phyloP scores from a whole-genome alignment of 2,329 filamentous ascomycete species.

The Xylaria polymorpha region DNA sequence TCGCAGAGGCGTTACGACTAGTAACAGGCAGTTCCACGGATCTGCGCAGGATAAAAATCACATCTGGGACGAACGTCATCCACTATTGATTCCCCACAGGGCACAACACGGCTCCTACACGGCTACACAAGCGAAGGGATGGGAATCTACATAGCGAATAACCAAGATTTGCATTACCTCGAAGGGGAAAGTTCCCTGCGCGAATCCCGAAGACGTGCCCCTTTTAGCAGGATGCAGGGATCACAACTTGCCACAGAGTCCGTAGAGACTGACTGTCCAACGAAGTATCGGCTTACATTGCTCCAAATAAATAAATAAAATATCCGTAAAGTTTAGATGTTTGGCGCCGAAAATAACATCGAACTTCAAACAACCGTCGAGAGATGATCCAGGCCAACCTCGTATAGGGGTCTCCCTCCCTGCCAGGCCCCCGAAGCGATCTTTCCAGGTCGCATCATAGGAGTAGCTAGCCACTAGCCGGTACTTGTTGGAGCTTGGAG shows the following conservation, averaged over 20 bases:
- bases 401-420: not conserved
- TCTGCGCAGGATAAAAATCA: not conserved
- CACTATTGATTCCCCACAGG: slow-evolving; percentile 15
- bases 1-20: not conserved
- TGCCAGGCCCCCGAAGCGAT: not conserved
- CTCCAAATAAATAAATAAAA: not conserved
- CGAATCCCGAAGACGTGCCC: not conserved
- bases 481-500: not conserved
- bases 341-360: slow-evolving; percentile 2
- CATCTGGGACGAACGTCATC: slow-evolving; percentile 18
- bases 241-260: not conserved
- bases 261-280: not conserved
- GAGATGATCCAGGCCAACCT: not conserved
- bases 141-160: slow-evolving; percentile 30
- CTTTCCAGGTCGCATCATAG: slow-evolving; percentile 9
- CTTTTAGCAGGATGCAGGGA: slow-evolving; percentile 13
- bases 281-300: too few species aligned
- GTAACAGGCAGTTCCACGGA: not conserved
- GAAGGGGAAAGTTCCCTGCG: slow-evolving; percentile 17
- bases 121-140: slow-evolving; percentile 12
- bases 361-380: not conserved
- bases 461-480: not conserved
- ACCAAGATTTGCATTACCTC: slow-evolving; percentile 33
- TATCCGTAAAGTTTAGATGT: not conserved
- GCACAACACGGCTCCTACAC: not conserved